Conservation (phyloP, 202 grass and related monocot species). For the Brachypodium distachyon region DNA sequence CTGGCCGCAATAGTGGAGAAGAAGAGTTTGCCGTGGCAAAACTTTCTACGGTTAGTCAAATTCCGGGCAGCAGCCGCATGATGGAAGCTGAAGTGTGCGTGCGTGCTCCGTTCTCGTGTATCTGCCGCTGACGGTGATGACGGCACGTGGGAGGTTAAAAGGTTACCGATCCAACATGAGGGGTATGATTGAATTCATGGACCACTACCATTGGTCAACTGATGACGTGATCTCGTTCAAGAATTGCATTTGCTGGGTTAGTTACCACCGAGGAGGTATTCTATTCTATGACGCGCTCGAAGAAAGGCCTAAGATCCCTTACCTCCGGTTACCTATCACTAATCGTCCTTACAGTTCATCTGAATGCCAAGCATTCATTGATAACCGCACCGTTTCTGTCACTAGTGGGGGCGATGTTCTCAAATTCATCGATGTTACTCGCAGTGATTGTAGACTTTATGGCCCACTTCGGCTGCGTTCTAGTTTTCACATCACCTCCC, state of each 20-base stretch:
- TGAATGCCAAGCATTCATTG: neutral
- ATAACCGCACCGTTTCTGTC: neutral
- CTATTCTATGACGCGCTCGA: neutral
- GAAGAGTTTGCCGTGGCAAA: neutral
- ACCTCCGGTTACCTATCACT: neutral
- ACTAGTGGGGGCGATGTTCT: neutral
- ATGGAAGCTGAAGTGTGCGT: neutral
- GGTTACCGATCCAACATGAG: neutral
- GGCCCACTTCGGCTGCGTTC: neutral
- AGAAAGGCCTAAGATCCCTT: neutral
- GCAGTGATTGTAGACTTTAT: neutral
- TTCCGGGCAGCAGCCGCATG: neutral
- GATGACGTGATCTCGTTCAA: neutral
- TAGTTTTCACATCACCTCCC: neutral
- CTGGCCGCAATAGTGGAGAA: neutral
- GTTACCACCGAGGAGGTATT: neutral
- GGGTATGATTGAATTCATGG: neutral
- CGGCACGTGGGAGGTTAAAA: neutral
- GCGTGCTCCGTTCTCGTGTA: neutral
- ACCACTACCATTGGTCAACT: neutral
- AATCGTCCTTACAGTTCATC: rapidly evolving
- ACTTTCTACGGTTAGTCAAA: neutral
- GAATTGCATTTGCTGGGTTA: neutral
- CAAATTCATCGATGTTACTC: neutral
- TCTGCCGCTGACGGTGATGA: neutral